phyloP scores from a whole-genome alignment of 257 asterid species.

The Lithospermum erythrorhizon region DNA sequence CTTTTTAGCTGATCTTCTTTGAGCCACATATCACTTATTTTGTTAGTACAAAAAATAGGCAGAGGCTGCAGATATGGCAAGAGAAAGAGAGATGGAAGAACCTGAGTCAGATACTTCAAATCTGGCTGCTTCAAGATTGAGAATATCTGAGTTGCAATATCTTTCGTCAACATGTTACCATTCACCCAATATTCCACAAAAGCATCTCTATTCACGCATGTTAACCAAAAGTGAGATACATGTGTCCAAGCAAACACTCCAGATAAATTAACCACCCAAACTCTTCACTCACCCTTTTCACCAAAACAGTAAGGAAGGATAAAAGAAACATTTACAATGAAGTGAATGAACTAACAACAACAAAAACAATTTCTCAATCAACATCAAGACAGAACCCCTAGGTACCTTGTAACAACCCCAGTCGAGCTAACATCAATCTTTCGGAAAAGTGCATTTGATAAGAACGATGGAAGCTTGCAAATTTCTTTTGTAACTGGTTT shows the following conservation, averaged over 20 bases:
- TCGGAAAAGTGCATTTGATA: slow-evolving; percentile 69
- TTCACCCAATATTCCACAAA: slow-evolving; percentile 86
- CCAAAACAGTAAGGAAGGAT: not conserved
- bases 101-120: slow-evolving; percentile 66
- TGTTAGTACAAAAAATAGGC: not conserved
- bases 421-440: slow-evolving; percentile 64
- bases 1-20: not conserved
- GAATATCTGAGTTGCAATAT: slow-evolving; percentile 66
- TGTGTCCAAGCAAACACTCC: slow-evolving; percentile 8
- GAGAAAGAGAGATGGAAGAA: slow-evolving; percentile 11
- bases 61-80: not conserved
- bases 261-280: not conserved
- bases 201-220: slow-evolving; percentile 58
- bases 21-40: not conserved
- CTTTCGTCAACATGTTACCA: slow-evolving; percentile 81
- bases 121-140: slow-evolving; percentile 84
- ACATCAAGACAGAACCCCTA: not conserved
- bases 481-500: slow-evolving; percentile 88
- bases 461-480: slow-evolving; percentile 98
- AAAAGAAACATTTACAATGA: not conserved
- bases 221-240: slow-evolving; percentile 8
- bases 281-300: not conserved
- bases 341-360: too few relatives aligned
- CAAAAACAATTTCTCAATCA: not conserved
- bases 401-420: slow-evolving; percentile 79